A percentile compares a stretch with the other conserved stretches of the same genome.
phyloP scores from a whole-genome alignment of 2,329 filamentous ascomycete genomes.

The Teratosphaeria destructans region DNA sequence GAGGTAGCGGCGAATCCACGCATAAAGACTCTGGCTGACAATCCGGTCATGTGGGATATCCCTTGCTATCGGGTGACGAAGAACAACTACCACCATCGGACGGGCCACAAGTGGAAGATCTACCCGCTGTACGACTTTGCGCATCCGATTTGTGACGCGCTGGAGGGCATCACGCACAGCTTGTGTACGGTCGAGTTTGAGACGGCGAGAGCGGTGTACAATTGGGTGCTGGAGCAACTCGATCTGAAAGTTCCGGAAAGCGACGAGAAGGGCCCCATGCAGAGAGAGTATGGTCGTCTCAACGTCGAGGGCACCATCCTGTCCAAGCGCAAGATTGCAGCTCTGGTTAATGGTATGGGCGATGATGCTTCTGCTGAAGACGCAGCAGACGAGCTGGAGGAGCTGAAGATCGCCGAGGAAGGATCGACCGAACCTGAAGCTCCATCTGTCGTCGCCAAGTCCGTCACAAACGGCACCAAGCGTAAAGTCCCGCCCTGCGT shows the following conservation, averaged over 20 bases:
- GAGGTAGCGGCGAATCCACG: conserved; percentile 23
- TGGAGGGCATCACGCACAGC: conserved; percentile 84
- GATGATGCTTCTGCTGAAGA: conserved; percentile 19
- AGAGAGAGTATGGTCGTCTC: conserved; percentile 72
- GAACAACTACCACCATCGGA: conserved; percentile 64
- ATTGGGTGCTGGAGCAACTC: conserved; percentile 75
- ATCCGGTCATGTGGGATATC: conserved; percentile 95
- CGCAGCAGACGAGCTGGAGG: conserved; percentile 23
- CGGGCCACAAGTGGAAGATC: conserved; percentile 76
- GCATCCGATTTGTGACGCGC: conserved; percentile 83
- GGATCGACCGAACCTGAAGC: conserved; percentile 26
- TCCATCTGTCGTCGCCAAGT: conserved; percentile 6
- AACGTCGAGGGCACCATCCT: conserved; percentile 78
- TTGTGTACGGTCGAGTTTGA: conserved; percentile 91
- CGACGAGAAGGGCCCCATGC: conserved; percentile 58
- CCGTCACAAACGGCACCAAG: conserved; percentile 10
- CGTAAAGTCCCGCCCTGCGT: conserved; percentile 46
- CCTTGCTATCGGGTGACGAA: conserved; percentile 79
- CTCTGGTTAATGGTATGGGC: conserved; percentile 59
- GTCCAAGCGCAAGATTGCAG: conserved; percentile 73
- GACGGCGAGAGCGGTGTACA: conserved; percentile 74
- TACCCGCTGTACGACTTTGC: conserved; percentile 89
- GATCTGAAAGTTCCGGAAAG: conserved; percentile 62
- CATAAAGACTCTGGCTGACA: conserved; percentile 46
- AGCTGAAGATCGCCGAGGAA: conserved; percentile 34